These are phyloP conservation scores for Hemisphaericaspora xylofermentans DNA, from an alignment of 1,139 yeast species.

Conservation along the genomic window DNA sequence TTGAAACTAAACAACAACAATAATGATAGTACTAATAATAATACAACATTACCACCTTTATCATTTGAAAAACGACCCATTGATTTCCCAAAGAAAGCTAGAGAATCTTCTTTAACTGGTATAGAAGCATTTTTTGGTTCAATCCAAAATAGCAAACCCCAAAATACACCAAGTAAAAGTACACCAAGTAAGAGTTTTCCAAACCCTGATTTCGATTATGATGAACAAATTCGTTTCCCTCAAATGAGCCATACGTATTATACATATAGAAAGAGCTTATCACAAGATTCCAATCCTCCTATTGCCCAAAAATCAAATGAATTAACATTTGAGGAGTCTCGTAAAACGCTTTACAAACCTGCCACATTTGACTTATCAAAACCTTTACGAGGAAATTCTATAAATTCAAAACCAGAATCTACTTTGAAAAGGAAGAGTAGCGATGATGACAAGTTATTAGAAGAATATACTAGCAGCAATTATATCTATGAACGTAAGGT, in stretches of 20 bases:
- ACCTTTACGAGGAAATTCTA: constrained; percentile 32
- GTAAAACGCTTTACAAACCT: constrained; percentile 29
- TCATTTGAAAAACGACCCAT: constrained; percentile 42
- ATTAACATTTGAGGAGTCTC: background rate
- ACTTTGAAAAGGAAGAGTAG: constrained; percentile 3
- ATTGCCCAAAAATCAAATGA: constrained; percentile 2
- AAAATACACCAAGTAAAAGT: background rate
- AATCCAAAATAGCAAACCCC: background rate
- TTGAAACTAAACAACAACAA: background rate
- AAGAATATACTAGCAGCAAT: constrained; percentile 21
- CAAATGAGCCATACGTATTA: constrained; percentile 34
- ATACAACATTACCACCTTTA: constrained; percentile 28
- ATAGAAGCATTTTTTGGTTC: background rate
- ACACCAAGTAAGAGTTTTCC: background rate
- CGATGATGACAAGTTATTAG: constrained; percentile 11
- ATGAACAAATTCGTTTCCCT: constrained; percentile 47
- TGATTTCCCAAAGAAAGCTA: constrained; percentile 11
- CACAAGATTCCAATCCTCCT: background rate
- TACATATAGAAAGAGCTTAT: constrained; percentile 17
- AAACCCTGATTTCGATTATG: constrained; percentile 31
- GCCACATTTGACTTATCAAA: constrained; percentile 42
- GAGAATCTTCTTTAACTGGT: constrained; percentile 5
- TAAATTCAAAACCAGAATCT: constrained; percentile 15
- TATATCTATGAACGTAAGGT: constrained; percentile 17
- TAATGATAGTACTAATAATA: too few relatives aligned